Evolutionary conservation across 2,329 filamentous ascomycete genomes (phyloP), one percentile per base, ranked within the genome.

Genomic region (Onygena corvina): DNA sequence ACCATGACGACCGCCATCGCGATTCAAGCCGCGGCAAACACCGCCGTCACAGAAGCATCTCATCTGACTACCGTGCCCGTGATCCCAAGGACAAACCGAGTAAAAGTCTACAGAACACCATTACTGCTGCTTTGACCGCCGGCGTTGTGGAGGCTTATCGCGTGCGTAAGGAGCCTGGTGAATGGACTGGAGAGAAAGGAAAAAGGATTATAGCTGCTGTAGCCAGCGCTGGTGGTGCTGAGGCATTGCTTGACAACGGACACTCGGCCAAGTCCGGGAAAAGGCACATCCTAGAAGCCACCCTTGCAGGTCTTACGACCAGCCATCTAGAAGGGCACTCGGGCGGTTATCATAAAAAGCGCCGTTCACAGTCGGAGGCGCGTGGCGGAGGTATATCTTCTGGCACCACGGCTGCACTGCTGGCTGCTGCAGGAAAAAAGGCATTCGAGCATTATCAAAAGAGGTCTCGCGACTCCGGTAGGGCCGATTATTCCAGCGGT

Each of bases 111-210:
- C 81, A 88, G 57, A 87, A 94, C 67, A 88, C 88, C 29, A 86
- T 89, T 63, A 90, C 92, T 72, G 89, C 90, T 29, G 92, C 89
- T 16, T 74, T 95, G 33, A 77, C 94, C 42, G 89, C 90, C 25
- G 90, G 88, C 59, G 90, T 89, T 34, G 84, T 88, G 49, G 89
- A 95, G 67, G 90, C 90, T 35, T 94, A 94, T 74, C 83, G 86
- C 53, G 82, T 88, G 50, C 82, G 89, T 63, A 94, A 90, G 60
- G 84, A 92, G 54, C 84, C 87, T 2, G 90, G 90, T 49, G 79
- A 83, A 36, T 95, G 89, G 88, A 84, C 82, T 55, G 90, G 89
- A 31, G 84, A 86, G 54, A 95, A 95, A 69, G 86, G 88, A 56
- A 92, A 88, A 71, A 86, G 90, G 47, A 79, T 96, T 52, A 76